Evolutionary conservation across 2,329 filamentous ascomycete genomes (phyloP), one percentile per base, ranked within the genome.

Genomic region (Diaporthe nobilis): DNA sequence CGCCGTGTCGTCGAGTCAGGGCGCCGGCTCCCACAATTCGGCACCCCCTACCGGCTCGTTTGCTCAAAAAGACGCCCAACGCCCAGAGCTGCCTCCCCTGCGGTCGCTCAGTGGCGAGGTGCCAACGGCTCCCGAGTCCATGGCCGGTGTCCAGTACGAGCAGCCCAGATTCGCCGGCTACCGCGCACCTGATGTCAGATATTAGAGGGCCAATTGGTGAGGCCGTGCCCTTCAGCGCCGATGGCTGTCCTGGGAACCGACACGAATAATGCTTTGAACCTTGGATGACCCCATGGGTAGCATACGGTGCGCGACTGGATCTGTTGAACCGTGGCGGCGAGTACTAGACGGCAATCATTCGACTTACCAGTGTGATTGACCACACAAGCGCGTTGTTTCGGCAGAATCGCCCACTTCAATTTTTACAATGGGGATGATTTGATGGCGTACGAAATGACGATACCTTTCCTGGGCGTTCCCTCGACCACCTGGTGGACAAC

Each of bases 101-200:
- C 86, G 90, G 15, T 87, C 88, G 22, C 82, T 91, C 22, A 88
- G 86, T 79, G 85, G 84, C 70, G 83, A 82, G 74, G 81, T 88
- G 12, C 80, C 84, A 7, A 85, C 82, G 42, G 83, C 82, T 0
- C 88, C 91, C 1, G 91, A 93, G 31, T 90, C 90, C 1, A 93
- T 93, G 91, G 92, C 90, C 1, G 91, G 91, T 2, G 90, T 93
- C 8, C 91, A 92, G 80, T 93, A 93, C 71, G 90, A 91, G 39
- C 83, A 84, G 8, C 84, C 88, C 3, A 85, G 87, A 31, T 77
- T 83, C 10, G 88, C 87, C 75, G 88, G 87, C 7, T 90, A 86
- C 78, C 86, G 88, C 57, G 81, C 80, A 31, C 78, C 80, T 74
- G 87, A 85, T 68, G 60, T 22, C n/a, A 72, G 74, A 44, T 76